Percentiles rank a stretch among this genome's conserved stretches.
phyloP scores from a whole-genome alignment of 2,329 filamentous ascomycete genomes.

The Trichoderma afroharzianum region DNA sequence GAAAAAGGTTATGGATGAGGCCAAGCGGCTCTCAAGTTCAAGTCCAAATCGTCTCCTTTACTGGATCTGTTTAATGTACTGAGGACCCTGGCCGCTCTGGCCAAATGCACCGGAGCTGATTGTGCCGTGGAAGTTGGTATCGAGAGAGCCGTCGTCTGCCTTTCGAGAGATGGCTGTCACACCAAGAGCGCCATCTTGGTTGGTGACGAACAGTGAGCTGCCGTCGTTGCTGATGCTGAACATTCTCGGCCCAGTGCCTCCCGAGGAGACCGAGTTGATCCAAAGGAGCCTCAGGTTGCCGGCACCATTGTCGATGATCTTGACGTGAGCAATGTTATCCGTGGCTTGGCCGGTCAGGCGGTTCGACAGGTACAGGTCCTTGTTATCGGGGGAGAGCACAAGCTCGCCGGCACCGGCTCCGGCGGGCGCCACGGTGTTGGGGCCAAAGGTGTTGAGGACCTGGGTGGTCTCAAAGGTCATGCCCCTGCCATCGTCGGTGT shows the following conservation, averaged over 20 bases:
- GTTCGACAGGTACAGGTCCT: slow-evolving; percentile 50
- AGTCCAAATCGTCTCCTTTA: neutral
- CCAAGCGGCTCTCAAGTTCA: neutral
- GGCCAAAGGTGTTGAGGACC: slow-evolving; percentile 40
- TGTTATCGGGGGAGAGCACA: slow-evolving; percentile 38
- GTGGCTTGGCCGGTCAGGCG: slow-evolving; percentile 42
- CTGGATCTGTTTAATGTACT: slow-evolving; percentile 13
- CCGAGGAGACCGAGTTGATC: slow-evolving; percentile 32
- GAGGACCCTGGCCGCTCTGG: neutral
- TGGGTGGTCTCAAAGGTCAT: slow-evolving; percentile 37
- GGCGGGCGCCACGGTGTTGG: slow-evolving; percentile 29
- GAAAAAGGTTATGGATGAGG: neutral
- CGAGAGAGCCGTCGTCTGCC: neutral
- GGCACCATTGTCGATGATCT: slow-evolving; percentile 27
- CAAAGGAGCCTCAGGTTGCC: slow-evolving; percentile 32
- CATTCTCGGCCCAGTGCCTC: slow-evolving; percentile 44
- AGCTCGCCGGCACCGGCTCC: slow-evolving; percentile 46
- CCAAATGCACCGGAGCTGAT: slow-evolving; percentile 5
- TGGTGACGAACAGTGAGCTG: slow-evolving; percentile 44
- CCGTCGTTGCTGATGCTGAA: slow-evolving; percentile 38
- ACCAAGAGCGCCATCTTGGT: slow-evolving; percentile 41
- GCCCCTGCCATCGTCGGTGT: slow-evolving; percentile 28
- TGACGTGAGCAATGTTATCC: slow-evolving; percentile 48
- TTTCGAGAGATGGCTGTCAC: slow-evolving; percentile 35
- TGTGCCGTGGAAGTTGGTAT: neutral